These are phyloP conservation scores for Myxozyma neglecta DNA, from an alignment of 805 yeast species.

Conservation along the genomic window DNA sequence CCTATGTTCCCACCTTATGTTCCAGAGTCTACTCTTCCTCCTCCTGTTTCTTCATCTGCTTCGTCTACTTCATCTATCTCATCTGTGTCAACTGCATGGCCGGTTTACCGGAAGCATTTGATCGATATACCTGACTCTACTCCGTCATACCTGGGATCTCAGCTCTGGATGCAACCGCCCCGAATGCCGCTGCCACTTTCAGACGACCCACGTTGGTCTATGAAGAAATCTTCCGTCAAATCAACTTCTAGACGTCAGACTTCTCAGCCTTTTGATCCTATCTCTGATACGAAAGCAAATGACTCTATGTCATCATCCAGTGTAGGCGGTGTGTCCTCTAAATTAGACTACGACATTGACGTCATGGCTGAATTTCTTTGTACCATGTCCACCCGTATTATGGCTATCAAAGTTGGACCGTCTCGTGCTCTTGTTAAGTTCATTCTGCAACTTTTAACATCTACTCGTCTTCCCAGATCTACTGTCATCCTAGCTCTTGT, in stretches of 20 bases:
- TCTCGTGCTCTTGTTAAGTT: conserved; percentile 56
- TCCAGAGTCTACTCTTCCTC: neutral
- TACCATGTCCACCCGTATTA: conserved; percentile 64
- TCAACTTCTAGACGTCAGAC: neutral
- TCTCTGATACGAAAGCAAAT: neutral
- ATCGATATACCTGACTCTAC: too few species aligned
- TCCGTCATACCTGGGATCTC: too few species aligned
- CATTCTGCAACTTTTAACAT: conserved; percentile 68
- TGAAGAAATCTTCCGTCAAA: too few species aligned
- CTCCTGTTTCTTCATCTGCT: too few species aligned
- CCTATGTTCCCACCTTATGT: neutral
- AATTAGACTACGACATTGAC: conserved; percentile 74
- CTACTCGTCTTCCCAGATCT: conserved; percentile 83
- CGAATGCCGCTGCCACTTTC: too few species aligned
- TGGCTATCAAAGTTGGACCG: conserved; percentile 42
- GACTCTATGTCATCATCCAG: conserved; percentile 5
- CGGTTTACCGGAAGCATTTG: too few species aligned
- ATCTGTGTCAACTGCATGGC: too few species aligned
- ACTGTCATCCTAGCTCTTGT: conserved; percentile 81
- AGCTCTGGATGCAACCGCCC: too few species aligned
- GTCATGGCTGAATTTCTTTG: conserved; percentile 79
- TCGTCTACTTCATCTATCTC: too few species aligned
- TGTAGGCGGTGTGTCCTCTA: conserved; percentile 74
- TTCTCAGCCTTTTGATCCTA: neutral
- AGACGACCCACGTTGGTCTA: too few species aligned